A percentile compares a stretch with the other conserved stretches of the same genome.
Evolutionary conservation across 768 basidiomycete genomes (phyloP).

Genomic region (Artomyces pyxidatus): DNA sequence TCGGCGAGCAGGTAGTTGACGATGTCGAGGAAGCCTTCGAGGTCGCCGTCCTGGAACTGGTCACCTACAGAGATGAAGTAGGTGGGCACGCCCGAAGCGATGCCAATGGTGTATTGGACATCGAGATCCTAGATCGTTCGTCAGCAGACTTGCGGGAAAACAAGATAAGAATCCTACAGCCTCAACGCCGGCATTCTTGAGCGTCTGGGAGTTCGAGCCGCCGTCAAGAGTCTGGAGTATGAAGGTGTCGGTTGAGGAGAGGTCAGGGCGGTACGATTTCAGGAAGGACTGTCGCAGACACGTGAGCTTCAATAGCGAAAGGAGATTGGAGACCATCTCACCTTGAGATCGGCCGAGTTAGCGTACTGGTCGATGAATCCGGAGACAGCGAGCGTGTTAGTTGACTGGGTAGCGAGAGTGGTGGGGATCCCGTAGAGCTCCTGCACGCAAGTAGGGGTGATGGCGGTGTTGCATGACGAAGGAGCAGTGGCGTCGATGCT

Average conservation of each 20-base stretch:
- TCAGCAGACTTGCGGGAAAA: not conserved
- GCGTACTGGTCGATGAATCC: slow-evolving; percentile 26
- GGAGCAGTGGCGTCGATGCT: not conserved
- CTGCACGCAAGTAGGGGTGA: slow-evolving; percentile 26
- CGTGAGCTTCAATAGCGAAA: not conserved
- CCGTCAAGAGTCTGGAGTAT: slow-evolving; percentile 20
- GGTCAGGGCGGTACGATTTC: slow-evolving; percentile 17
- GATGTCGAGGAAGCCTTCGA: slow-evolving; percentile 26
- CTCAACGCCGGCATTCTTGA: slow-evolving; percentile 21
- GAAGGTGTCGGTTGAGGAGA: slow-evolving; percentile 18
- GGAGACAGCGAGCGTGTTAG: slow-evolving; percentile 24
- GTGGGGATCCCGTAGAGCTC: slow-evolving; percentile 29
- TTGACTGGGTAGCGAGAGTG: slow-evolving; percentile 18
- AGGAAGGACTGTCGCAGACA: slow-evolving; percentile 18
- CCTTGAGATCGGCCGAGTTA: slow-evolving; percentile 21
- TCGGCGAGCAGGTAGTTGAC: slow-evolving; percentile 18
- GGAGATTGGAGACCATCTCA: slow-evolving; percentile 1
- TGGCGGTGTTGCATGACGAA: not conserved
- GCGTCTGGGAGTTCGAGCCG: slow-evolving; percentile 20
- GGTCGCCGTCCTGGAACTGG: slow-evolving; percentile 19
- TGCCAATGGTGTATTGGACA: slow-evolving; percentile 20
- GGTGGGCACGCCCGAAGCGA: slow-evolving; percentile 21
- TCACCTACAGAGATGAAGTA: slow-evolving; percentile 27
- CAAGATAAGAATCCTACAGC: slow-evolving; percentile 14
- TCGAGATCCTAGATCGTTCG: slow-evolving; percentile 13